Evolutionary conservation across 768 basidiomycete species (phyloP), one percentile per base, ranked within the genome.

Genomic region (Suillus fuscotomentosus): DNA sequence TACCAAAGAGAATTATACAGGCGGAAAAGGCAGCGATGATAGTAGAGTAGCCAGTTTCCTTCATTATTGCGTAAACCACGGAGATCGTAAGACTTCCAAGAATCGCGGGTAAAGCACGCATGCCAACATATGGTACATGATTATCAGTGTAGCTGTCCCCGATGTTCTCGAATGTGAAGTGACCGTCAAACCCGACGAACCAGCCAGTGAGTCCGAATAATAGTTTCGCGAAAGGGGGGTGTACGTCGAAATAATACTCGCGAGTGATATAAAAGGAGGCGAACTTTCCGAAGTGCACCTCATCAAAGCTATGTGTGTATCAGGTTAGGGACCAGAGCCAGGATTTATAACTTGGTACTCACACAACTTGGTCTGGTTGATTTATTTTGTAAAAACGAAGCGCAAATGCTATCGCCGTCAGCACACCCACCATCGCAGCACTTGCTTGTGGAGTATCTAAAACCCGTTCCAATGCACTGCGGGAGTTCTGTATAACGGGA

Each of bases 211-310:
- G 84, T 48, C 90, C 97, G 72, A 97, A 94, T 31, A 99, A 83
- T 65, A 99, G 84, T 76, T 99, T 99, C 48, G 97, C 96, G 60
- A 99, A 86, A 2, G 97, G 97, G 43, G 97, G 97, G 72, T 99
- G 97, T 9, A 99, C 97, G 75, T 99, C 97, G 81, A 99, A 99
- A 79, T 99, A 99, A 81, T 98, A 99, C 77, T 97, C 87, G 68
- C 97, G 85, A 54, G 80, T 80, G 73, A 99, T 88, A 77, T 99
- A 99, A 78, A 95, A 92, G 6, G 93, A 87, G 14, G 97, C 96
- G 74, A 99, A 99, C 77, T 98, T 97, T 66, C 97, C 97, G 73
- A 99, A 99, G 74, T 99, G 97, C 14, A 98, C 97, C 79, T 99
- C 96, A 74, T 98, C 96, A 73, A 98, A 98, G 56, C 94, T 96